Percentiles rank a stretch among this genome's conserved stretches.
Conservation (phyloP, 129 eudicot genomes). For the Glebionis coronaria region DNA sequence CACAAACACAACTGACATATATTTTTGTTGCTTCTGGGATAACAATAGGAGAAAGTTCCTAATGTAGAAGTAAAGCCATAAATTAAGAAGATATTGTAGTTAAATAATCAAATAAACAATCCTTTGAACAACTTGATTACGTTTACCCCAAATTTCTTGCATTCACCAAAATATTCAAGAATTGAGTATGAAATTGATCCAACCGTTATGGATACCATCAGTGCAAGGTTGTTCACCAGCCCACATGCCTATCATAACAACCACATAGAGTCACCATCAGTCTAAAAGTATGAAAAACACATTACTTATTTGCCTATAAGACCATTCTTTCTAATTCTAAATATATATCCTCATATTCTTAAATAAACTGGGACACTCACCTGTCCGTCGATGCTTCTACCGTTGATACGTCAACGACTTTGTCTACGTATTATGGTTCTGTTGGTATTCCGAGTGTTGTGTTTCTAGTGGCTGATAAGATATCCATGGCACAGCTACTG, state of each 20-base stretch:
- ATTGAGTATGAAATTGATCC: constrained; percentile 71
- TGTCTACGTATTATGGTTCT: too few species aligned
- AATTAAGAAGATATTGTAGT: neutral
- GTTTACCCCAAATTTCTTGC: constrained; percentile 78
- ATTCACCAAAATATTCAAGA: constrained; percentile 56
- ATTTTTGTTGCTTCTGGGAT: constrained; percentile 50
- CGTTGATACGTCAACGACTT: too few species aligned
- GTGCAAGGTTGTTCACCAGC: constrained; percentile 66
- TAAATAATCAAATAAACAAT: neutral
- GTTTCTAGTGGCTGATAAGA: too few species aligned
- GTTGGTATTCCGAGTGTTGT: too few species aligned
- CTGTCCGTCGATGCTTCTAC: too few species aligned
- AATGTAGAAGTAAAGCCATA: neutral
- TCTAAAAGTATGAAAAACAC: neutral
- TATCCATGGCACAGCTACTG: too few species aligned
- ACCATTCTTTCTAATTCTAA: neutral
- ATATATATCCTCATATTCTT: too few species aligned
- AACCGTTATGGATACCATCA: constrained; percentile 73
- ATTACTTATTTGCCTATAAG: neutral
- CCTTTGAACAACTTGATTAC: constrained; percentile 44
- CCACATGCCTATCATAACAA: constrained; percentile 52
- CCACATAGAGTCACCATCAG: neutral
- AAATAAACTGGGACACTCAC: too few species aligned
- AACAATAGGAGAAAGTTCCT: constrained; percentile 55
- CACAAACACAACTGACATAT: constrained; percentile 68